Conservation (phyloP, 1,284 basidiomycete genomes). For the Mycena sp. region DNA sequence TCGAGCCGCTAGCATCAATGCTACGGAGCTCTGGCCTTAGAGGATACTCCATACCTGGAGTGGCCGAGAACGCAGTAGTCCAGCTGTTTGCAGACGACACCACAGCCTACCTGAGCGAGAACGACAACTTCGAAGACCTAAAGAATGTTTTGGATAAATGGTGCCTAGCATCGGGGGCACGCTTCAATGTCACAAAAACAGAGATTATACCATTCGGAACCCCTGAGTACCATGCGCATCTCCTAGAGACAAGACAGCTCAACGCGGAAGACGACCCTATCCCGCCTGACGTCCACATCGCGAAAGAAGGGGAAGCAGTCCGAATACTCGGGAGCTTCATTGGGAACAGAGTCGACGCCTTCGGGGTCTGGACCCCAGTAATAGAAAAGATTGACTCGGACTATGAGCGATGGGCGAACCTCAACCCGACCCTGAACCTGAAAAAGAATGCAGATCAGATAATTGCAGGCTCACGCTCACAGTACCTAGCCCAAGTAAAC, state of each 20-base stretch:
- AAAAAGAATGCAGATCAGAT: too few relatives aligned
- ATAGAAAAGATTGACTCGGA: not conserved
- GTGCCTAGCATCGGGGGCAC: conserved; percentile 35
- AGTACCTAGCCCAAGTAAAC: too few relatives aligned
- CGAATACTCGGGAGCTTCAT: not conserved
- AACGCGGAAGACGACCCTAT: not conserved
- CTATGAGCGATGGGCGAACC: not conserved
- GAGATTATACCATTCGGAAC: not conserved
- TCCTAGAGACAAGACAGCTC: not conserved
- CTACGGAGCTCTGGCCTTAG: too few relatives aligned
- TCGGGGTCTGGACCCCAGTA: too few relatives aligned
- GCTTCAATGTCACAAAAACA: conserved; percentile 24
- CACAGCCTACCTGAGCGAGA: conserved; percentile 18
- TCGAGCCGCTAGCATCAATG: too few relatives aligned
- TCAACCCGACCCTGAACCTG: not conserved
- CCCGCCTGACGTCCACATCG: not conserved
- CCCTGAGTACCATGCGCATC: not conserved
- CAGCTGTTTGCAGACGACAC: conserved; percentile 31
- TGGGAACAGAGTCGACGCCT: not conserved
- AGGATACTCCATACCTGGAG: too few relatives aligned
- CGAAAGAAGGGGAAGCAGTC: not conserved
- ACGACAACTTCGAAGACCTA: conserved; percentile 25
- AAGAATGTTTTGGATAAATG: conserved; percentile 23
- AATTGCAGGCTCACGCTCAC: too few relatives aligned
- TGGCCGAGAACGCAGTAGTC: too few relatives aligned